Evolutionary conservation across 306 rosid genomes (phyloP), one percentile per base, ranked within the genome.

Genomic region (Acacia melanoxylon): DNA sequence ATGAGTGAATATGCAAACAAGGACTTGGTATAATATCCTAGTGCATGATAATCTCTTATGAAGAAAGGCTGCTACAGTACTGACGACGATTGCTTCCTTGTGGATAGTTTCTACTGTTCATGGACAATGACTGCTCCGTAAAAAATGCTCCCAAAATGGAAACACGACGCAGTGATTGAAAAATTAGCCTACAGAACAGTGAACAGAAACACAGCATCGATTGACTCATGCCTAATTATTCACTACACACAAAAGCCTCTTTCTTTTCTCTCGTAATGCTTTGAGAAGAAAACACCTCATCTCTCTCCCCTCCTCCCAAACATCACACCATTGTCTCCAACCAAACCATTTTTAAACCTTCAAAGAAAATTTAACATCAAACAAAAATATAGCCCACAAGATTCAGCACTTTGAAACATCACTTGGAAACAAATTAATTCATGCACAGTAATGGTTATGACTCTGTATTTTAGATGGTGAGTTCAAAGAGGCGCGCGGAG

Each of bases 101-200:
- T 48, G 3, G 27, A 2, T 63, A 12, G 68, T 82, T 78, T 25
- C 85, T 79, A 89, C 84, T 79, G 85, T 86, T 81, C 45, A 78
- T 65, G 72, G 94, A 94, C 80, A 87, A 79, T 80, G 97, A 91
- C 94, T 86, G 70, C 77, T 76, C 88, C 77, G 73, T 77, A 3
- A 85, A 82, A 83, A 77, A 63, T 85, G 92, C 91, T 74, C 87
- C 45, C 68, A 62, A 27, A 27, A 27, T 62, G 0, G 68, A 62
- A 59, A 22, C 66, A 59, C 2, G 66, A 24, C 27, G 17, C 17
- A 63, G 41, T 14, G 35, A 63, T 27, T 9, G 25, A 24, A 29
- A 27, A 25, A 10, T 3, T 3, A 63, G 41, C 45, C 10, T 2
- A 7, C 75, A 85, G 80, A 80, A 78, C 78, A 72, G 85, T 70